Evolutionary conservation across 495 filamentous ascomycete genomes (phyloP).

Genomic region (Xylaria palmicola): DNA sequence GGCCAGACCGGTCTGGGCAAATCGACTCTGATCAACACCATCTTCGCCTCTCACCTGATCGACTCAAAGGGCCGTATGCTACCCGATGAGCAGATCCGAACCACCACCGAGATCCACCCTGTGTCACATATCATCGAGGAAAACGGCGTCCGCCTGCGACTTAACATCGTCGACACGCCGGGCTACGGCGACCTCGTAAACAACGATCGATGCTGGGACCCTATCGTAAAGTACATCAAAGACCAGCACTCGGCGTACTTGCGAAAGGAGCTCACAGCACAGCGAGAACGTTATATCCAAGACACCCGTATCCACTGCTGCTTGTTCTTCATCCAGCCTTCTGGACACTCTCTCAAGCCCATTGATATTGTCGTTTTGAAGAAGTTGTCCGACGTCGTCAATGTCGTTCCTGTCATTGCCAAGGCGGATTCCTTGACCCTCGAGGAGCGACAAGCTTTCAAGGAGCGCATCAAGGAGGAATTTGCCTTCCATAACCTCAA

Average conservation of each 20-base stretch:
- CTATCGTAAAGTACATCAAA: slow-evolving; percentile 99
- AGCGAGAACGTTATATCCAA: slow-evolving; percentile 98
- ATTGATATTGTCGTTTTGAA: slow-evolving; percentile 99
- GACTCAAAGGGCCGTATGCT: slow-evolving; percentile 94
- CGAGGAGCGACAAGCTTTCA: slow-evolving; percentile 93
- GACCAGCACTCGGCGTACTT: slow-evolving; percentile 99
- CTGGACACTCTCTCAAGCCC: slow-evolving; percentile 94
- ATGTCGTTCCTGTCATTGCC: slow-evolving; percentile 97
- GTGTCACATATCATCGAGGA: slow-evolving; percentile 99
- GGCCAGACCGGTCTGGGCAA: slow-evolving; percentile 98
- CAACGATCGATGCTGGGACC: slow-evolving; percentile 99
- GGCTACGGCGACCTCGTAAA: slow-evolving; percentile 99
- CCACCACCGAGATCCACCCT: slow-evolving; percentile 96
- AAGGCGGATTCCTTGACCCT: slow-evolving; percentile 96
- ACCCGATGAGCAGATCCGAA: slow-evolving; percentile 88
- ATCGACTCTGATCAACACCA: slow-evolving; percentile 99
- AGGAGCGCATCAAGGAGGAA: slow-evolving; percentile 99
- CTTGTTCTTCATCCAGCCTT: slow-evolving; percentile 99
- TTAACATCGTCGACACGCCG: slow-evolving; percentile 97
- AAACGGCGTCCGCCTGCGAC: slow-evolving; percentile 93
- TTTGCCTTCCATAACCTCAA: slow-evolving; percentile 99
- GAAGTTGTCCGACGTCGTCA: slow-evolving; percentile 98
- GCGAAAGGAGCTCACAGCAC: slow-evolving; percentile 98
- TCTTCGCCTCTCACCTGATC: slow-evolving; percentile 99
- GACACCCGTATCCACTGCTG: slow-evolving; percentile 99